A percentile compares a stretch with the other conserved stretches of the same genome.
These are phyloP conservation scores for Neofusicoccum ribis DNA, from an alignment of 2,329 filamentous ascomycete species.

Conservation along the genomic window DNA sequence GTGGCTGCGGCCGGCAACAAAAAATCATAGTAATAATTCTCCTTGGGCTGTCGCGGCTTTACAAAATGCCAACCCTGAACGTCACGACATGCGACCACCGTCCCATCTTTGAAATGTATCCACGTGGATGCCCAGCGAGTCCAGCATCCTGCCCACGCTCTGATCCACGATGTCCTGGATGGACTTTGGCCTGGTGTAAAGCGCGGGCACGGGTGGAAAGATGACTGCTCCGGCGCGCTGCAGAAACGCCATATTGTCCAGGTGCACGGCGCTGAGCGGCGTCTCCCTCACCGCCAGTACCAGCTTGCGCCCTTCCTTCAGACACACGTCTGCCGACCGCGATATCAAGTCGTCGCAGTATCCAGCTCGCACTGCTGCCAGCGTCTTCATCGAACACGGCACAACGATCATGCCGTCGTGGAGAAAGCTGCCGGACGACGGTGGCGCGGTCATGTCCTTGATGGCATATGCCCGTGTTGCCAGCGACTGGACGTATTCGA, in stretches of 20 bases:
- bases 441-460: constrained; percentile 48
- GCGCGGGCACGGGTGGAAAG: constrained; percentile 24
- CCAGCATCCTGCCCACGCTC: constrained; percentile 50
- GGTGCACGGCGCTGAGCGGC: constrained; percentile 49
- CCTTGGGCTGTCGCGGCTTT: too few species aligned
- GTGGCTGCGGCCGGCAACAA: too few species aligned
- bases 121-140: constrained; percentile 47
- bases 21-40: too few species aligned
- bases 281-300: constrained; percentile 48
- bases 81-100: too few species aligned
- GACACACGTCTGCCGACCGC: constrained; percentile 47
- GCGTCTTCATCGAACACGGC: constrained; percentile 52
- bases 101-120: constrained; percentile 15
- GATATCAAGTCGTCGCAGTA: constrained; percentile 50
- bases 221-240: constrained; percentile 18
- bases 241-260: constrained; percentile 45
- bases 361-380: constrained; percentile 44
- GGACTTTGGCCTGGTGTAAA: constrained; percentile 23
- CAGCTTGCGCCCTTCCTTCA: constrained; percentile 47
- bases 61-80: too few species aligned
- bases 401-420: constrained; percentile 51
- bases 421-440: constrained; percentile 48
- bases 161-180: constrained; percentile 35
- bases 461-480: constrained; percentile 35
- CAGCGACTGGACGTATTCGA: constrained; percentile 15